Percentiles rank a stretch among this genome's conserved stretches.
These are phyloP conservation scores for Alternaria burnsii DNA, from an alignment of 2,329 filamentous ascomycete genomes.

Conservation along the genomic window DNA sequence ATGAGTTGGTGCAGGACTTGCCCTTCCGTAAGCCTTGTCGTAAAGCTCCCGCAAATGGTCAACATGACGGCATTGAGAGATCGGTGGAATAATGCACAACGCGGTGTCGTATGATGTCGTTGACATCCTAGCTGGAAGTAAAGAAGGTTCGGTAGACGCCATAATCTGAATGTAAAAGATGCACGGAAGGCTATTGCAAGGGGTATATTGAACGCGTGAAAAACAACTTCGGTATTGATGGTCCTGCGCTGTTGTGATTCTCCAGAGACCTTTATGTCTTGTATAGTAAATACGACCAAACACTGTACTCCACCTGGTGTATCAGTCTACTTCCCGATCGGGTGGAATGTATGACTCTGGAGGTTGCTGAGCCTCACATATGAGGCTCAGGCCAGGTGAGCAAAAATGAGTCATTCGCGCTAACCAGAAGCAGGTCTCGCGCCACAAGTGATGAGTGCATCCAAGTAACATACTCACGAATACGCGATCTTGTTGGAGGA, in stretches of 20 bases:
- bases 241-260: constrained; percentile 13
- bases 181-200: not conserved
- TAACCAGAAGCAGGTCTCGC: constrained; percentile 24
- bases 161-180: constrained; percentile 17
- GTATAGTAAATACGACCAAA: not conserved
- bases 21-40: constrained; percentile 65
- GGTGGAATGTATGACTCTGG: constrained; percentile 27
- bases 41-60: constrained; percentile 68
- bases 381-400: constrained; percentile 19
- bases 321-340: constrained; percentile 8
- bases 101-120: constrained; percentile 65
- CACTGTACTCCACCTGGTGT: not conserved
- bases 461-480: not conserved
- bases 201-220: constrained; percentile 20
- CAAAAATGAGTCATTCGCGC: constrained; percentile 40
- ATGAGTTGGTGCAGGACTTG: not conserved
- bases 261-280: constrained; percentile 11
- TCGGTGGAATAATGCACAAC: constrained; percentile 67
- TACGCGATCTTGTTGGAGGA: not conserved
- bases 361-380: constrained; percentile 6
- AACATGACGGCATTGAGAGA: constrained; percentile 57
- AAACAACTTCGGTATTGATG: not conserved
- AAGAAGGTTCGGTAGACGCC: constrained; percentile 21
- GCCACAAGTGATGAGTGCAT: constrained; percentile 16
- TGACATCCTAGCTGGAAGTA: constrained; percentile 20